These are phyloP conservation scores for Syncephalastrum sp. DNA, from an alignment of 371 early-diverging fungal species.

Conservation along the genomic window DNA sequence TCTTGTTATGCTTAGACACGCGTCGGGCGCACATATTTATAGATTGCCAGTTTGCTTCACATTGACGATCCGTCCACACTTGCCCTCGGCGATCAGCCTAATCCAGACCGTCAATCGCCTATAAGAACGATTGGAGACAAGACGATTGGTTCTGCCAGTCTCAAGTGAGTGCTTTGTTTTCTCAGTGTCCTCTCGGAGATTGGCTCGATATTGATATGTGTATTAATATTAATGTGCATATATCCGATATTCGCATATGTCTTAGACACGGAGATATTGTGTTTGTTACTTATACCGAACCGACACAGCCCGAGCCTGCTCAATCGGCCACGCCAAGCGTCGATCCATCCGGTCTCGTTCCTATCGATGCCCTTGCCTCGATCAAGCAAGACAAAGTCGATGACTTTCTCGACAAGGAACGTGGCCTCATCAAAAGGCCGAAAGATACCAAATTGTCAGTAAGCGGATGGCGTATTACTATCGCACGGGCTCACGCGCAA, in stretches of 20 bases:
- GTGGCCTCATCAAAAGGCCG: conserved; percentile 81
- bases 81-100: conserved; percentile 51
- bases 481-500: neutral
- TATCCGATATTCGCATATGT: neutral
- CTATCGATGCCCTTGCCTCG: conserved; percentile 13
- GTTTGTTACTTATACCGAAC: conserved; percentile 57
- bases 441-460: conserved; percentile 82
- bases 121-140: conserved; percentile 40
- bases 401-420: conserved; percentile 74
- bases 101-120: conserved; percentile 37
- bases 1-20: conserved; percentile 7
- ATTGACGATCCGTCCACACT: conserved; percentile 46
- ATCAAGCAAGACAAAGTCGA: conserved; percentile 81
- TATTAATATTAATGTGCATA: too few species aligned
- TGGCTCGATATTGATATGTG: too few species aligned
- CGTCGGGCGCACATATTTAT: neutral
- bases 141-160: conserved; percentile 39
- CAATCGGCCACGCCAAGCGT: conserved; percentile 4
- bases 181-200: neutral
- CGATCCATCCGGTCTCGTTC: conserved; percentile 18
- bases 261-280: conserved; percentile 83
- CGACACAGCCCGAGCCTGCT: conserved; percentile 18
- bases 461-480: too few species aligned
- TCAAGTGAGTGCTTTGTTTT: conserved; percentile 36
- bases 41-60: conserved; percentile 42